Evolutionary conservation across 139 green algal species (phyloP), one percentile per base, ranked within the genome.

Genomic region (Pseudopediastrum boryanum): DNA sequence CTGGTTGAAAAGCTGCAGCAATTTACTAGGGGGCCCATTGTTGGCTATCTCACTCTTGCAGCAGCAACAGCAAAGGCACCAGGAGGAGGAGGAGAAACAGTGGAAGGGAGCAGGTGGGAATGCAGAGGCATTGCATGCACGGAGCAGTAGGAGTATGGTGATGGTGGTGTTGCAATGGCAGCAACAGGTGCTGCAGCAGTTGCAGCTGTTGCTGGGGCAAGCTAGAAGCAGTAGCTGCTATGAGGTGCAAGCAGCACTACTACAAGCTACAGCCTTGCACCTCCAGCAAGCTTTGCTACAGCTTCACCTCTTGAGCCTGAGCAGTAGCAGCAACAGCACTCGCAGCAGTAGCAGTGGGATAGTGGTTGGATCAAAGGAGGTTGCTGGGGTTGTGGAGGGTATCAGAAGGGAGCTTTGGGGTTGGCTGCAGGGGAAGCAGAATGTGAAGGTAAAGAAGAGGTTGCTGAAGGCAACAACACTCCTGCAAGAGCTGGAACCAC

Each of bases 221-320:
- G 89, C 78, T 19, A 51, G 93, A 35, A 33, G 33, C 0, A 84
- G 64, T 25, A n/a, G 31, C 9, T 46, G 42, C 2, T 91, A 90
- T 65, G 91, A 95, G 29, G 85, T 92, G 31, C 70, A 84, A 2
- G 80, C 86, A 4, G 83, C 88, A 1, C 86, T 81, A 4, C 42
- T 90, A 36, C 94, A 94, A 76, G 76, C 74, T 19, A 65, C 75
- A n/a, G 82, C 70, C 43, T 29, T 70, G 41, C 71, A 72, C 2
- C 31, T 87, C 36, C 44, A 71, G 36, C 61, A 41, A 3, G 3
- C 16, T n/a, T 61, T 62, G 2, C 54, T 82, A 36, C 41, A 58
- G 56, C 46, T 81, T 50, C 68, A 42, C 35, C 31, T 69, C 50
- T 52, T 41, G n/a, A 38, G 63, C 35, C 70, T 77, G 70, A 61